Evolutionary conservation across 805 yeast genomes (phyloP), one percentile per base, ranked within the genome.

Genomic region (Lipomyces yamadae): DNA sequence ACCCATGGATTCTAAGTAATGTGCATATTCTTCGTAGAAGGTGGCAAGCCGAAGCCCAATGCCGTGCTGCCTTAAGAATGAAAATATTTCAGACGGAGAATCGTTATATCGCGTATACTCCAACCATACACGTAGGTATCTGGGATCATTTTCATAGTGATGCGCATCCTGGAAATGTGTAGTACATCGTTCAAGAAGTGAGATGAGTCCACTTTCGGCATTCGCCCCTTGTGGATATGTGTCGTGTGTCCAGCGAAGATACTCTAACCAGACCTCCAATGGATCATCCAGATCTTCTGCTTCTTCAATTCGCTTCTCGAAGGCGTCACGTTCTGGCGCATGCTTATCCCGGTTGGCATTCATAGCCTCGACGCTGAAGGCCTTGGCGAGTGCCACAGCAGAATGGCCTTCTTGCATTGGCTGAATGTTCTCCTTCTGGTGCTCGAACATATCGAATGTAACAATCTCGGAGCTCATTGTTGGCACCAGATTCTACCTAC

Each of bases 61-160:
- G 58, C 83, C 85, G 69, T 88, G 87, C 67, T 88, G 84, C 55
- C 87, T 85, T 77, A 94, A 80, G 74, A 88, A 92, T 4, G 85
- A 81, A 75, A 88, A 92, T 1, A 90, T 81, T 62, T 89, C 93
- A 54, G 85, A 79, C 0, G 93, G 92, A 15, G 88, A 83, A 67
- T 88, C 91, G 1, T 89, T 83, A 73, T 83, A 87, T 32, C 82
- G 84, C 7, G 90, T 85, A 75, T 91, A 92, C 71, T 86, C 87
- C 52, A 93, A 77, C 98, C 99, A 94, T 1, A 92, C 82, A 68
- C 82, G 84, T 60, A 94, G 77, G 74, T 90, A 92, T 58, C 98
- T 78, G 0, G 94, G 86, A 75, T 94, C 98, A 75, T 93, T 89
- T 66, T 86, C 88, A 76, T 92, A 94, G 68, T 85, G 86, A 0